Percentiles rank a stretch among this genome's conserved stretches.
phyloP scores from a whole-genome alignment of 352 stramenopile species.

The Phytophthora quininea region DNA sequence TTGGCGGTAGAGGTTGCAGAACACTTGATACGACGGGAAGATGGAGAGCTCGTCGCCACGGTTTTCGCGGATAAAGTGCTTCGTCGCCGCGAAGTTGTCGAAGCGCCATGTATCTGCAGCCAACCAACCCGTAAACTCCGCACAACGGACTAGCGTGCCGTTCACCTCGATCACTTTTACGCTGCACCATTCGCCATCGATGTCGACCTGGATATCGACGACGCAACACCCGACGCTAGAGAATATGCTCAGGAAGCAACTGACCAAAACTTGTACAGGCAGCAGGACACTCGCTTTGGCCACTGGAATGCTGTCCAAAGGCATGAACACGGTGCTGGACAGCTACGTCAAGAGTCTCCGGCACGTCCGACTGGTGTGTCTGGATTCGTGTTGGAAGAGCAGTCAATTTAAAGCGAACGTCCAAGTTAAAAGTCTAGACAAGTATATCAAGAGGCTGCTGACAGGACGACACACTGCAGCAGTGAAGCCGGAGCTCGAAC shows the following conservation, averaged over 20 bases:
- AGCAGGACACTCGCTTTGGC: slow-evolving; percentile 19
- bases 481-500: slow-evolving; percentile 7
- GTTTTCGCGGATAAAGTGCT: no score
- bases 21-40: no score
- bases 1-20: no score
- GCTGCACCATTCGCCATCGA: no score
- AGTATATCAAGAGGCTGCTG: slow-evolving; percentile 30
- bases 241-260: slow-evolving; percentile 13
- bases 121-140: no score
- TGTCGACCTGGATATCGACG: no score
- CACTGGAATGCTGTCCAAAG: slow-evolving; percentile 17
- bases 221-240: no score
- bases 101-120: no score
- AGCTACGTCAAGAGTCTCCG: slow-evolving; percentile 27
- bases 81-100: no score
- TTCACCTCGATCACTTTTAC: no score
- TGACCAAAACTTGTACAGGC: neutral
- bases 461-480: slow-evolving; percentile 4
- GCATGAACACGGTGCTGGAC: slow-evolving; percentile 19
- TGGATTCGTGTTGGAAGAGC: slow-evolving; percentile 16
- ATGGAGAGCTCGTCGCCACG: no score
- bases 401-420: slow-evolving; percentile 17
- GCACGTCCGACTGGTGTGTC: slow-evolving; percentile 29
- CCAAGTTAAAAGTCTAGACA: slow-evolving; percentile 18
- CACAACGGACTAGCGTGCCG: no score